A percentile compares a stretch with the other conserved stretches of the same genome.
phyloP scores from a whole-genome alignment of 805 yeast species.

The Ogataea pini region DNA sequence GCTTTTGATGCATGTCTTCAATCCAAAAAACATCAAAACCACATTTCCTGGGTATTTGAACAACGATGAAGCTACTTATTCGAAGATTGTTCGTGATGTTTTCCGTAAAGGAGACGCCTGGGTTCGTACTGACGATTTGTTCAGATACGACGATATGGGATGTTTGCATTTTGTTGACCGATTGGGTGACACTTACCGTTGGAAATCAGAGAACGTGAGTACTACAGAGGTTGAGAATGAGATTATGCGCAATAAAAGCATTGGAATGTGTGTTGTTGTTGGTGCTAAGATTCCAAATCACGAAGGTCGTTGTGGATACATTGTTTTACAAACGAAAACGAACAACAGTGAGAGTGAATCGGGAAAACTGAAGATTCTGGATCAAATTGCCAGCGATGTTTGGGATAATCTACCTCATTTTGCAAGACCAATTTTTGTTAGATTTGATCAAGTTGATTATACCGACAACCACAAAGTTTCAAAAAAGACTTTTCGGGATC shows the following conservation, averaged over 20 bases:
- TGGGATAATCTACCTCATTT: conserved; percentile 65
- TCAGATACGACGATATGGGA: conserved; percentile 66
- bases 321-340: conserved; percentile 57
- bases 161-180: conserved; percentile 85
- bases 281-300: conserved; percentile 83
- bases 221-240: conserved; percentile 91
- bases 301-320: conserved; percentile 95
- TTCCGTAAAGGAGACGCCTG: conserved; percentile 87
- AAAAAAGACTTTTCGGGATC: conserved; percentile 67
- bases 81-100: conserved; percentile 73
- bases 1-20: conserved; percentile 71
- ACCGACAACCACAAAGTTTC: conserved; percentile 84
- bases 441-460: conserved; percentile 63
- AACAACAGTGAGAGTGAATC: conserved; percentile 32
- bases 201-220: conserved; percentile 95
- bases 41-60: conserved; percentile 91
- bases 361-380: conserved; percentile 38
- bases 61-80: conserved; percentile 73
- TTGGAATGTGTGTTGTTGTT: conserved; percentile 79
- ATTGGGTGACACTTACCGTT: conserved; percentile 91
- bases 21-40: conserved; percentile 59
- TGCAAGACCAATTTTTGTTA: conserved; percentile 82
- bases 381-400: conserved; percentile 39
- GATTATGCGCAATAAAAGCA: conserved; percentile 45
- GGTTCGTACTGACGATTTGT: conserved; percentile 85